phyloP scores from a whole-genome alignment of 169 alveolate species.

The Plasmodium knowlesi region DNA sequence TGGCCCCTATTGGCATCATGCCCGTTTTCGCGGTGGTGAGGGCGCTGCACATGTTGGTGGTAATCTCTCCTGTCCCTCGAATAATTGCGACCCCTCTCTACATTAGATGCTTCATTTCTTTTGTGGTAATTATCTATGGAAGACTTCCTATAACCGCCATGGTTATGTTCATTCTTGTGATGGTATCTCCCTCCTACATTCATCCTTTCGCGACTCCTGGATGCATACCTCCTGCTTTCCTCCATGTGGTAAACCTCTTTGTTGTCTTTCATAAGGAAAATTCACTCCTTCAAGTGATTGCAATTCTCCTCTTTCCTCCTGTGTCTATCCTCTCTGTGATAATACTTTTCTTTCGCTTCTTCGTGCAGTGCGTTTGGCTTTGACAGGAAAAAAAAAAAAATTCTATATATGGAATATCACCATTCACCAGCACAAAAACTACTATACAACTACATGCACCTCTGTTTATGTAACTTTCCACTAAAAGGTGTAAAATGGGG shows the following conservation, averaged over 20 bases:
- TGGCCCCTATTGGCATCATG: background rate
- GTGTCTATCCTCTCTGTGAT: slow-evolving; percentile 26
- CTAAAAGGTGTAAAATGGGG: background rate
- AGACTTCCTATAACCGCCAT: slow-evolving; percentile 9
- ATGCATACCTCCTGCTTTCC: slow-evolving; percentile 19
- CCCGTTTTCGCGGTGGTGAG: background rate
- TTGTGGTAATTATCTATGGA: slow-evolving; percentile 11
- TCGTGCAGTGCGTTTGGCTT: background rate
- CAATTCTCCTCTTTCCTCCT: background rate
- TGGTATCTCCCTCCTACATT: slow-evolving; percentile 17
- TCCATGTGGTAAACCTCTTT: slow-evolving; percentile 19
- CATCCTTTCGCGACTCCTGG: slow-evolving; percentile 59
- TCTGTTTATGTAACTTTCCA: background rate
- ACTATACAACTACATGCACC: background rate
- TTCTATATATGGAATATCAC: background rate
- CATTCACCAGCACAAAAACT: background rate
- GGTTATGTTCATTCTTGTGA: slow-evolving; percentile 17
- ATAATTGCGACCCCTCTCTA: slow-evolving; percentile 29
- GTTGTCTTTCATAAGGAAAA: slow-evolving; percentile 6
- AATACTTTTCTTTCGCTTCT: slow-evolving; percentile 2
- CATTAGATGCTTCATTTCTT: slow-evolving; percentile 14
- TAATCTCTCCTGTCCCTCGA: slow-evolving; percentile 20
- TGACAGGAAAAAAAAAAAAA: background rate
- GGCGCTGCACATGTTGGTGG: background rate
- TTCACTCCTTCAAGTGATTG: background rate